A percentile compares a stretch with the other conserved stretches of the same genome.
Conservation (phyloP, 305 asterid species). For the Fraxinus platypoda region DNA sequence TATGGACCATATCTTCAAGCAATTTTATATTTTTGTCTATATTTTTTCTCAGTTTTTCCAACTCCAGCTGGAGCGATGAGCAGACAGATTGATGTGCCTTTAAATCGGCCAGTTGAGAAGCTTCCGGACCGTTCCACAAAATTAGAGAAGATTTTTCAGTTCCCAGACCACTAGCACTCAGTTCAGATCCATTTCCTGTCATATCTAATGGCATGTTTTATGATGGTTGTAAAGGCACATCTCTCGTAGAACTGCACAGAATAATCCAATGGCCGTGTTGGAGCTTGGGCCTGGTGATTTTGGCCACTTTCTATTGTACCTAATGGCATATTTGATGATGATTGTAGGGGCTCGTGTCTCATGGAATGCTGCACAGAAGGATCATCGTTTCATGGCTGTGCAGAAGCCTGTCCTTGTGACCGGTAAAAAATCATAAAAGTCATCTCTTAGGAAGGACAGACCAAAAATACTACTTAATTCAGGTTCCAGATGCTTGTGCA, state of each 20-base stretch:
- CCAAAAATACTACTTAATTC: no score
- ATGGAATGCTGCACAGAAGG: no score
- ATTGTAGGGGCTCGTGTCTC: no score
- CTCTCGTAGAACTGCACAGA: no score
- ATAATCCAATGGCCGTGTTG: no score
- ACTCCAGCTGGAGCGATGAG: slow-evolving; percentile 35
- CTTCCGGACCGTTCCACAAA: slow-evolving; percentile 19
- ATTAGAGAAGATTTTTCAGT: neutral
- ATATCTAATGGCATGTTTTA: neutral
- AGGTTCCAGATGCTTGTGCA: no score
- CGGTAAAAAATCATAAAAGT: no score
- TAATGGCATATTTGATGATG: neutral
- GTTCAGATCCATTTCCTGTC: neutral
- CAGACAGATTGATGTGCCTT: slow-evolving; percentile 27
- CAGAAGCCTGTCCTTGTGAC: no score
- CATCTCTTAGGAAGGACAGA: no score
- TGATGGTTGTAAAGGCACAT: neutral
- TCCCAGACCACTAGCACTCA: neutral
- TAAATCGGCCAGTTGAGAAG: slow-evolving; percentile 15
- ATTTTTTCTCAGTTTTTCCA: slow-evolving; percentile 40
- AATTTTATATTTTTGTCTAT: slow-evolving; percentile 28
- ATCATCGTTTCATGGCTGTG: no score
- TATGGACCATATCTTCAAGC: slow-evolving; percentile 48
- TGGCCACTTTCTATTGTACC: no score
- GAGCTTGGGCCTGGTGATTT: no score